Percentiles rank a stretch among this genome's conserved stretches.
Evolutionary conservation across 2,329 filamentous ascomycete species (phyloP).

Genomic region (Apiospora phragmitis): DNA sequence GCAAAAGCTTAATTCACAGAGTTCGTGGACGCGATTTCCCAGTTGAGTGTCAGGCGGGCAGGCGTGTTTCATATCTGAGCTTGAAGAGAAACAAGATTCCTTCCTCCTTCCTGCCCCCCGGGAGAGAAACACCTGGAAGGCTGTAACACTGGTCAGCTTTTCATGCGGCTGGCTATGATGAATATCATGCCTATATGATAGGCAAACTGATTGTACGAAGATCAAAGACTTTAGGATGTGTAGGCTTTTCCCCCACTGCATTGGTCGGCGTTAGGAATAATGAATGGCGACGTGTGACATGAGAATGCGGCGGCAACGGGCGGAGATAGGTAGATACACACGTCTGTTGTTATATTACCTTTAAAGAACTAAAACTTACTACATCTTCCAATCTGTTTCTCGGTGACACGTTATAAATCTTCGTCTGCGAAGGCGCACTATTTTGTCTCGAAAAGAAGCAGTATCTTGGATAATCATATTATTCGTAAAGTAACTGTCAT

Average conservation of each 20-base stretch:
- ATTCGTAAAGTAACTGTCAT: neutral
- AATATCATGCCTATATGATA: neutral
- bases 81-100: neutral
- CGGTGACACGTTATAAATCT: neutral
- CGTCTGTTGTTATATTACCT: neutral
- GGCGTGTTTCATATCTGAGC: neutral
- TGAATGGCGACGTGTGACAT: neutral
- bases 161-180: neutral
- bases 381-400: neutral
- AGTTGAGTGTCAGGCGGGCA: neutral
- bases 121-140: neutral
- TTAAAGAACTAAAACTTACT: neutral
- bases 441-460: neutral
- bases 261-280: conserved; percentile 7
- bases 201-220: neutral
- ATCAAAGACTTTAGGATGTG: neutral
- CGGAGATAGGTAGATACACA: neutral
- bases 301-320: neutral
- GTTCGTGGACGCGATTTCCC: neutral
- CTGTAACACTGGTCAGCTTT: neutral
- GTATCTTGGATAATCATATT: neutral
- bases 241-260: neutral
- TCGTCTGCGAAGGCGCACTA: no score
- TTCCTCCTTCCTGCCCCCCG: neutral
- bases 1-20: neutral